Evolutionary conservation across 2,329 filamentous ascomycete genomes (phyloP).

Genomic region (Penicillium fuscoglaucum): DNA sequence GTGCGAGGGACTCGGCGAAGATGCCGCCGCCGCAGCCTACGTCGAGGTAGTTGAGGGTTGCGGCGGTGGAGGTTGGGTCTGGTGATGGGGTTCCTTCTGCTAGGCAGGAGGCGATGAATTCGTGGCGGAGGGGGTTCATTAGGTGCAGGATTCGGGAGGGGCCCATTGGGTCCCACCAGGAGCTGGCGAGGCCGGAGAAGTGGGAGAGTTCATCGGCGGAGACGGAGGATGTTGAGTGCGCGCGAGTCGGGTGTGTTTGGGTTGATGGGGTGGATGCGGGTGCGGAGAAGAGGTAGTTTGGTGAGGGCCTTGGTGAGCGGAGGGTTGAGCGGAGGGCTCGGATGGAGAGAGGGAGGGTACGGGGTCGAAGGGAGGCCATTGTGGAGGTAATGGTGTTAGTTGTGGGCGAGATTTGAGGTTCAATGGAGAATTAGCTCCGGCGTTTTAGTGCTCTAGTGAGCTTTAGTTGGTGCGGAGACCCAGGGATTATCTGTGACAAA

Average conservation of each 20-base stretch:
- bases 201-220: slow-evolving; percentile 88
- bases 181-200: slow-evolving; percentile 88
- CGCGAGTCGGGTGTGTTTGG: slow-evolving; percentile 15
- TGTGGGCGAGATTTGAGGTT: not conserved
- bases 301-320: slow-evolving; percentile 2
- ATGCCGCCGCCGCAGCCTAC: slow-evolving; percentile 96
- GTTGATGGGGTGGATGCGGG: not conserved
- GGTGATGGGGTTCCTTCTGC: slow-evolving; percentile 52
- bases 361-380: slow-evolving; percentile 17
- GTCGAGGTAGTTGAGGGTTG: slow-evolving; percentile 68
- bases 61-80: slow-evolving; percentile 21
- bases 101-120: slow-evolving; percentile 79
- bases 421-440: not conserved
- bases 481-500: not conserved
- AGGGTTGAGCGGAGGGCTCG: slow-evolving; percentile 14
- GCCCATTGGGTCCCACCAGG: slow-evolving; percentile 97
- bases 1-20: slow-evolving; percentile 71
- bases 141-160: slow-evolving; percentile 89
- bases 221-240: slow-evolving; percentile 63
- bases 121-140: slow-evolving; percentile 95
- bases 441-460: slow-evolving; percentile 1
- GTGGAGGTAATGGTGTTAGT: not conserved
- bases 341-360: slow-evolving; percentile 7
- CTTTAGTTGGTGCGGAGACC: not conserved
- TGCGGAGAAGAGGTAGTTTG: not conserved